Percentiles rank a stretch among this genome's conserved stretches.
Evolutionary conservation across 805 yeast species (phyloP).

Genomic region (Wickerhamomyces pijperi): DNA sequence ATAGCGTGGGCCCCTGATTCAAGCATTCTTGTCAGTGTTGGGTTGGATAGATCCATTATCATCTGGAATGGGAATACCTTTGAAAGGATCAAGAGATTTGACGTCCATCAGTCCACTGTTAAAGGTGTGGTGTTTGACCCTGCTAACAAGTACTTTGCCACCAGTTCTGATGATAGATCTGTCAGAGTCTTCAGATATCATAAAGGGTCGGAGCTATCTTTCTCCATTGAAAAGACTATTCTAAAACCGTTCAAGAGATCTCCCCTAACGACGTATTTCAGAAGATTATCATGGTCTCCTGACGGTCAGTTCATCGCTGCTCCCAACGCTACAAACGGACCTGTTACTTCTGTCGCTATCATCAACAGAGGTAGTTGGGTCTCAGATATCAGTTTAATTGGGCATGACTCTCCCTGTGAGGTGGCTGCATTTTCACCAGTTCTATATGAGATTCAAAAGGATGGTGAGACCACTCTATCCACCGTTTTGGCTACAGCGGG

Average conservation of each 20-base stretch:
- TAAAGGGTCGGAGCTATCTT: constrained; percentile 64
- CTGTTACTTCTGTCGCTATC: constrained; percentile 62
- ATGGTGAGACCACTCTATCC: constrained; percentile 24
- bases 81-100: constrained; percentile 80
- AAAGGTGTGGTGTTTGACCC: constrained; percentile 98
- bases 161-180: constrained; percentile 93
- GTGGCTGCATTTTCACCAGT: constrained; percentile 69
- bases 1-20: constrained; percentile 98
- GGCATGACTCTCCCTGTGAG: constrained; percentile 81
- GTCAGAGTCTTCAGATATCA: constrained; percentile 82
- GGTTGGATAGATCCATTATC: constrained; percentile 83
- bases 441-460: constrained; percentile 30
- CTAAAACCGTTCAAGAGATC: constrained; percentile 79
- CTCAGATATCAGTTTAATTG: constrained; percentile 60
- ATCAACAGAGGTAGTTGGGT: constrained; percentile 76
- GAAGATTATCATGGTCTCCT: constrained; percentile 83
- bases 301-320: constrained; percentile 82
- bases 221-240: constrained; percentile 76
- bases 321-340: constrained; percentile 80
- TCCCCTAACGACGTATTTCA: constrained; percentile 84
- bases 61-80: constrained; percentile 92
- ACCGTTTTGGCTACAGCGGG: constrained; percentile 93
- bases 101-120: constrained; percentile 88
- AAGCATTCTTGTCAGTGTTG: constrained; percentile 82
- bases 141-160: constrained; percentile 93